Evolutionary conservation across 176 grass and related monocot genomes (phyloP), one percentile per base, ranked within the genome.

Genomic region (Eragrostis curvula): DNA sequence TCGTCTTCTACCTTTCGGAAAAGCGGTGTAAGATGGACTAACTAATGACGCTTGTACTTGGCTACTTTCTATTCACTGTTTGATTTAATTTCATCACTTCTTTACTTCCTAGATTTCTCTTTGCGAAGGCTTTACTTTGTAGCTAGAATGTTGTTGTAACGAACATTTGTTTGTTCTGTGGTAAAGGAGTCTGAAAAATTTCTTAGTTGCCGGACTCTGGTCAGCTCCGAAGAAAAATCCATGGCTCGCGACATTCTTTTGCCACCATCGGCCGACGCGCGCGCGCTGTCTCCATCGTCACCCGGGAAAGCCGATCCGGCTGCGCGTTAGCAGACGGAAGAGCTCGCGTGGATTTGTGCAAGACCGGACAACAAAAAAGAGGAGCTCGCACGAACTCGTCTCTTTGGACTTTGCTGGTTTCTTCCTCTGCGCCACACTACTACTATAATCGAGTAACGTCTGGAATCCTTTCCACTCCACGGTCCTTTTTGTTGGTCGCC

Each of bases 241-340:
- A 47, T 5, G 47, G 59, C 40, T 66, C 9, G 25, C 16, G n/a
- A 77, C 79, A 77, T 77, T 82, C 44, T 28, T 71, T 20, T 14
- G 53, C 67, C 73, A 28, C 67, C 73, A 28, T 8, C 23, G 16
- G 81, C 27, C 48, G 74, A 59, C 49, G n/a, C n/a, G n/a, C n/a
- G n/a, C n/a, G n/a, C n/a, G 48, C 48, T 29, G 80, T 88, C 59
- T 7, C 58, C 48, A 27, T 88, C 80, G 18, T 83, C 80, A 48
- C 73, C 43, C 71, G 45, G 45, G 13, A 87, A 87, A 77, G 68
- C 52, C 8, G n/a, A 32, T 62, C 27, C 41, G 51, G 42, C n/a
- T 41, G 50, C 40, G 69, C 6, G 17, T 29, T 44, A 74, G 25
- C 18, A 14, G 49, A 27, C 11, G 71, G n/a, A 70, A 87, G 32